phyloP scores from a whole-genome alignment of 2,329 filamentous ascomycete species.

The Alternaria consortialis region DNA sequence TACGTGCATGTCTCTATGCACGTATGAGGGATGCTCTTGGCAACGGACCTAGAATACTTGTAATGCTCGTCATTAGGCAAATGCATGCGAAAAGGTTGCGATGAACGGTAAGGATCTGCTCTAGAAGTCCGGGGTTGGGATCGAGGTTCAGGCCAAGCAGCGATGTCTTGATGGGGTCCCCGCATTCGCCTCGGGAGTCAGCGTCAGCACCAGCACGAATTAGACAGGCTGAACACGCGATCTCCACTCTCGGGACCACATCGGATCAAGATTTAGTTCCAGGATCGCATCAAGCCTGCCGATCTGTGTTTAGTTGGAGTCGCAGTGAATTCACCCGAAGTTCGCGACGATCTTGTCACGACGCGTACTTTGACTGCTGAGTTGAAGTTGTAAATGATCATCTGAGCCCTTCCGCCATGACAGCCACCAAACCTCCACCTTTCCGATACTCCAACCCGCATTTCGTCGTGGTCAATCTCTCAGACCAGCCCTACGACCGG shows the following conservation, averaged over 20 bases:
- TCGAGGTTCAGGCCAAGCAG: not conserved
- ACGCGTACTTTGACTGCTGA: no score
- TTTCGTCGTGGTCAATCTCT: no score
- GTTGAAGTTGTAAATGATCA: not conserved
- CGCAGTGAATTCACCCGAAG: no score
- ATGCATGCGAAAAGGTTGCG: no score
- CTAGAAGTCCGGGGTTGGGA: not conserved
- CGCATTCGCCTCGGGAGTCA: not conserved
- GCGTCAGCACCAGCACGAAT: not conserved
- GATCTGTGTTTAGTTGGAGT: no score
- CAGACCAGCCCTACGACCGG: no score
- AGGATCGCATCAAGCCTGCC: no score
- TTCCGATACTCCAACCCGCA: not conserved
- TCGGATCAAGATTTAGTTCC: no score
- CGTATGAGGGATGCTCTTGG: not conserved
- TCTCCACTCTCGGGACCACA: slow-evolving; percentile 1
- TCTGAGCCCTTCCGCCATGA: not conserved
- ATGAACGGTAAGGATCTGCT: not conserved
- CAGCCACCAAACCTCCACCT: not conserved
- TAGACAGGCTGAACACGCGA: not conserved
- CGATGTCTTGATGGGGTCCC: not conserved
- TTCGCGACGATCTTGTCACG: no score
- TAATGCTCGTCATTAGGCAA: no score
- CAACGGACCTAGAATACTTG: no score
- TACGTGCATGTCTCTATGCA: not conserved